These are phyloP conservation scores for Theobroma cacao DNA, from an alignment of 345 rosid genomes.

Conservation along the genomic window DNA sequence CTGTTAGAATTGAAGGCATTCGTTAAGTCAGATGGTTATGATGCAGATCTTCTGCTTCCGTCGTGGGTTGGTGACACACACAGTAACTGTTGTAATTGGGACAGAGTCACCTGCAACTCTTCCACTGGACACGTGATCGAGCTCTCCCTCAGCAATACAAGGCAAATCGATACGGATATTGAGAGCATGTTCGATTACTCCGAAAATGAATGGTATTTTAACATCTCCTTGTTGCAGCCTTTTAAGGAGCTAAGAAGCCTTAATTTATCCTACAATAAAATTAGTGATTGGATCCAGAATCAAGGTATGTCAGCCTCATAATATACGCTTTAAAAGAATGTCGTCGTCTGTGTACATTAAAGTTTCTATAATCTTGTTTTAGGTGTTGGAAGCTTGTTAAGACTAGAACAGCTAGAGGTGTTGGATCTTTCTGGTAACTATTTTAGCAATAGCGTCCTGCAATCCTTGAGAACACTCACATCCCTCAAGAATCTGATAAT, in stretches of 20 bases:
- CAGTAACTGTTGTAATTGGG: slow-evolving; percentile 5
- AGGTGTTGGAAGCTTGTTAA: not conserved
- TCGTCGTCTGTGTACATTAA: no score
- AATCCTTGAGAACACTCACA: not conserved
- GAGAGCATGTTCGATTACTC: no score
- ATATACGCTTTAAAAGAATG: no score
- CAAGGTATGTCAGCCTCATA: no score
- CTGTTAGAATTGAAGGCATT: slow-evolving; percentile 8
- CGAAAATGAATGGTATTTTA: no score
- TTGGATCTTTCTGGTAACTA: not conserved
- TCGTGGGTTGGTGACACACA: not conserved
- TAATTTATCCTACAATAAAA: not conserved
- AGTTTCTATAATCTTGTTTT: no score
- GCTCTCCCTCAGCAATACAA: not conserved
- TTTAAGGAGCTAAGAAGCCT: slow-evolving; percentile 12
- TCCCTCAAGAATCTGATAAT: not conserved
- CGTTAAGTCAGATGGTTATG: not conserved
- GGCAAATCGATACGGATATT: no score
- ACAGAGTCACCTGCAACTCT: slow-evolving; percentile 8
- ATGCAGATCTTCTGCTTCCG: not conserved
- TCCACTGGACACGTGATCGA: not conserved
- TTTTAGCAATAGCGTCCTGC: not conserved
- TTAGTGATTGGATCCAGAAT: not conserved
- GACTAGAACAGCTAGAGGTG: not conserved
- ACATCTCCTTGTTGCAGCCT: not conserved